Conservation (phyloP, 352 stramenopile genomes). For the Blastocystis sp. region DNA sequence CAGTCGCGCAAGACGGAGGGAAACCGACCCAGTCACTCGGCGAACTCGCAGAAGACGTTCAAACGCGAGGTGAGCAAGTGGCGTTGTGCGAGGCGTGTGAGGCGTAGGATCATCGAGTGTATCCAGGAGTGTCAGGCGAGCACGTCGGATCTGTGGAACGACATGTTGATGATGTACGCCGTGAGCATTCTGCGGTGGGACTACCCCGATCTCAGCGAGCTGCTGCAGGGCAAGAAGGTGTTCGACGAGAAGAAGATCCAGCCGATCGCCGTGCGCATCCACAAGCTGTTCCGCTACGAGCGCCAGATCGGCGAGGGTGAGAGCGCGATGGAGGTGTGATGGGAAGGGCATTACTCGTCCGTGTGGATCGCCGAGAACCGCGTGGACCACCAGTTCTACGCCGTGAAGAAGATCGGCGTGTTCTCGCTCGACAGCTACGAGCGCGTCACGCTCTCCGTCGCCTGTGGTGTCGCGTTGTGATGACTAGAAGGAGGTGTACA, state of each 20-base stretch:
- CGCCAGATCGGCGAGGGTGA: slow-evolving; percentile 49
- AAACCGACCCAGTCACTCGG: not conserved
- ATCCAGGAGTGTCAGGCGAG: slow-evolving; percentile 49
- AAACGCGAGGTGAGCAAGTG: slow-evolving; percentile 37
- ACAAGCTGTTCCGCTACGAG: slow-evolving; percentile 64
- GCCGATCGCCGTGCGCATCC: slow-evolving; percentile 23
- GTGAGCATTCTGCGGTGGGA: slow-evolving; percentile 23
- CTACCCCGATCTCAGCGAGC: not conserved
- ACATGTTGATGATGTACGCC: not conserved
- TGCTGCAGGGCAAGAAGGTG: slow-evolving; percentile 53
- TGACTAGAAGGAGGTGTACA: slow-evolving; percentile 60
- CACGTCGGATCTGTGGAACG: slow-evolving; percentile 19
- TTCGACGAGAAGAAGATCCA: slow-evolving; percentile 45
- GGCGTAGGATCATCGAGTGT: slow-evolving; percentile 32
- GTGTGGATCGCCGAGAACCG: slow-evolving; percentile 55
- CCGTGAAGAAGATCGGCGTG: slow-evolving; percentile 40
- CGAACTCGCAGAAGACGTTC: not conserved
- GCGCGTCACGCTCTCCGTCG: slow-evolving; percentile 1
- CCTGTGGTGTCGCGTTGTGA: not conserved
- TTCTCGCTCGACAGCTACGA: slow-evolving; percentile 35
- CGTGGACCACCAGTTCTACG: slow-evolving; percentile 52
- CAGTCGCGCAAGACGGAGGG: not conserved
- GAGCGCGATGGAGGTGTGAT: not conserved
- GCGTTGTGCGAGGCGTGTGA: not conserved
- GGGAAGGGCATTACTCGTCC: slow-evolving; percentile 27